Evolutionary conservation across 176 grass and related monocot genomes (phyloP).

Genomic region (Phoenix dactylifera): DNA sequence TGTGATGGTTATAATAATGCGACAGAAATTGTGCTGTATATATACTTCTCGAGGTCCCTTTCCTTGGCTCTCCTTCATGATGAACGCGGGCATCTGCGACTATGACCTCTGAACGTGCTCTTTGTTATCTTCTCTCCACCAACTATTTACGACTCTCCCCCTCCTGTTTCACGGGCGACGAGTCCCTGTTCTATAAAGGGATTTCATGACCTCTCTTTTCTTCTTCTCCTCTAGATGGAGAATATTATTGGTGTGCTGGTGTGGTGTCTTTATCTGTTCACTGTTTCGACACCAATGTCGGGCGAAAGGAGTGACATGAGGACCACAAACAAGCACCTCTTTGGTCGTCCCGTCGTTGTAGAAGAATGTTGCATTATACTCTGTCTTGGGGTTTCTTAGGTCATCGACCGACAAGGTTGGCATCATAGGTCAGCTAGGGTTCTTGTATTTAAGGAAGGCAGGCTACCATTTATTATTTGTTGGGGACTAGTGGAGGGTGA

Average conservation of each 20-base stretch:
- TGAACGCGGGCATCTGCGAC: constrained; percentile 11
- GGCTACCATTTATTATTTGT: background rate
- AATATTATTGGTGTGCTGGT: background rate
- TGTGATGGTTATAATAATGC: constrained; percentile 1
- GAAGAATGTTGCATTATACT: background rate
- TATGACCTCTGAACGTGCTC: constrained; percentile 9
- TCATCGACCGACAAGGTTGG: constrained; percentile 8
- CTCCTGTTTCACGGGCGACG: background rate
- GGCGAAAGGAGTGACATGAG: background rate
- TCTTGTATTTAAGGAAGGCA: background rate
- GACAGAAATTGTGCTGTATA: background rate
- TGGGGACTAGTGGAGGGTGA: background rate
- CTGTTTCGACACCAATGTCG: background rate
- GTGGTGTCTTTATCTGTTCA: background rate
- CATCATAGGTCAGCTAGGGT: constrained; percentile 18
- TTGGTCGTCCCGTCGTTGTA: constrained; percentile 1
- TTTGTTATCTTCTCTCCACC: constrained; percentile 8
- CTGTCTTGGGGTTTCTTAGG: background rate
- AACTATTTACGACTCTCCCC: background rate
- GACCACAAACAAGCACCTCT: background rate
- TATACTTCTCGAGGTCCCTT: constrained; percentile 4
- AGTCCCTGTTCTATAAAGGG: background rate
- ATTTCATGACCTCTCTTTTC: background rate
- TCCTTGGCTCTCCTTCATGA: constrained; percentile 4
- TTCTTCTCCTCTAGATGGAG: background rate